Evolutionary conservation across 768 basidiomycete species (phyloP).

Genomic region (Boletus barrowsii): DNA sequence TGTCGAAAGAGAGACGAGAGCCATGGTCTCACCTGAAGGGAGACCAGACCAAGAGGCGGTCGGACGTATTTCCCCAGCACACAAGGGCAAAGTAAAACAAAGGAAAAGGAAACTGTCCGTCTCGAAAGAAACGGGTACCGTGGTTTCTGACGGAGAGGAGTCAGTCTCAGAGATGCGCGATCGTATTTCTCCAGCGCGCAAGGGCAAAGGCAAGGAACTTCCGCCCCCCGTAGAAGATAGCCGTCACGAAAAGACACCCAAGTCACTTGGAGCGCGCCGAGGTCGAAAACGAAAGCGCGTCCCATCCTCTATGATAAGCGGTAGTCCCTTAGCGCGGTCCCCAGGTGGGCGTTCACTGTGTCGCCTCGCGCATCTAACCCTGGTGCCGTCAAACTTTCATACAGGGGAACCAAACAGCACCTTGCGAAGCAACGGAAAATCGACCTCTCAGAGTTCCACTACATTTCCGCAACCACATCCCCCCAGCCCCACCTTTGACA

Average conservation of each 20-base stretch:
- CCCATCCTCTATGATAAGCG: slow-evolving; percentile 14
- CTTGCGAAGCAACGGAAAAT: slow-evolving; percentile 6
- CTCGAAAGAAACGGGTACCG: background rate
- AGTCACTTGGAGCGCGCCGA: slow-evolving; percentile 9
- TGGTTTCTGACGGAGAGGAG: background rate
- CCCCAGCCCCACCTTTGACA: background rate
- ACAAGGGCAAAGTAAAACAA: slow-evolving; percentile 21
- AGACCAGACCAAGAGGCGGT: slow-evolving; percentile 1
- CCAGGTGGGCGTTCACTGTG: slow-evolving; percentile 20
- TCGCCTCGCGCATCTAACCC: slow-evolving; percentile 6
- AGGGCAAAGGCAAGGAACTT: slow-evolving; percentile 21
- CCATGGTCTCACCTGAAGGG: background rate
- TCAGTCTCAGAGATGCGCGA: slow-evolving; percentile 1
- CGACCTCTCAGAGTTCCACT: slow-evolving; percentile 4
- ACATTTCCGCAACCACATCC: slow-evolving; percentile 2
- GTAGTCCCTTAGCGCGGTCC: slow-evolving; percentile 4
- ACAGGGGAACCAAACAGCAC: slow-evolving; percentile 4
- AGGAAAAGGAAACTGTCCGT: background rate
- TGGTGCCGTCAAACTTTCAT: slow-evolving; percentile 3
- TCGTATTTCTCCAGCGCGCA: background rate
- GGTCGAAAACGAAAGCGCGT: slow-evolving; percentile 26
- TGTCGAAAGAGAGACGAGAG: background rate
- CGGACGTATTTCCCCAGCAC: background rate
- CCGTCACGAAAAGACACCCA: slow-evolving; percentile 9
- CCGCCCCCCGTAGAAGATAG: background rate